A percentile compares a stretch with the other conserved stretches of the same genome.
Evolutionary conservation across 1,284 basidiomycete species (phyloP).

Genomic region (Ceratobasidium papillatum): DNA sequence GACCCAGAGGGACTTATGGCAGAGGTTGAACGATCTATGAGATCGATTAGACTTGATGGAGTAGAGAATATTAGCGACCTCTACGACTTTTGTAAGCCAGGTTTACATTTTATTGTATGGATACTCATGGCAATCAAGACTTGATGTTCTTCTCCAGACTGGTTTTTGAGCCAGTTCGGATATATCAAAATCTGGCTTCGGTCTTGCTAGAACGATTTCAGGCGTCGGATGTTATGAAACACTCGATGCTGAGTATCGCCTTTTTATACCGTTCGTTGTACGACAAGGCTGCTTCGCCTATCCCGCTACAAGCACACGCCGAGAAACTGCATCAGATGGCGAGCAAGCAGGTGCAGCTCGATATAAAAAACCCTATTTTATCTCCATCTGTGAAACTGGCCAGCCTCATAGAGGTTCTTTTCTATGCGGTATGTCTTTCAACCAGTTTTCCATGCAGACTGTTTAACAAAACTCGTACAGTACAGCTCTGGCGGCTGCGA

Average conservation of each 20-base stretch:
- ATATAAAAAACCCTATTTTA: slow-evolving; percentile 23
- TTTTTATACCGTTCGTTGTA: slow-evolving; percentile 34
- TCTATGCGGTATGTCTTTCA: slow-evolving; percentile 24
- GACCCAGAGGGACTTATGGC: slow-evolving; percentile 35
- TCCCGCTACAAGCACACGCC: slow-evolving; percentile 20
- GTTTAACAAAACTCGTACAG: slow-evolving; percentile 15
- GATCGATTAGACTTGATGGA: slow-evolving; percentile 8
- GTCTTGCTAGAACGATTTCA: slow-evolving; percentile 38
- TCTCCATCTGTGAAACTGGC: slow-evolving; percentile 23
- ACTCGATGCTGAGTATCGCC: slow-evolving; percentile 34
- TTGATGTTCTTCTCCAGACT: slow-evolving; percentile 38
- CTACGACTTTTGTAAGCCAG: slow-evolving; percentile 34
- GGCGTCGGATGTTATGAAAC: slow-evolving; percentile 30
- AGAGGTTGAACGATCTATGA: slow-evolving; percentile 39
- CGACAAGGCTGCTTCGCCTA: slow-evolving; percentile 22
- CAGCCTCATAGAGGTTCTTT: slow-evolving; percentile 36
- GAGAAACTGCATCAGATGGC: slow-evolving; percentile 19
- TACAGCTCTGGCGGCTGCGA: slow-evolving; percentile 38
- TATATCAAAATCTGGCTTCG: slow-evolving; percentile 37
- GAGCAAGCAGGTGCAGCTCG: slow-evolving; percentile 25
- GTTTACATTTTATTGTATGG: background rate
- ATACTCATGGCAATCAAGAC: slow-evolving; percentile 12
- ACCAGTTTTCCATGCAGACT: background rate
- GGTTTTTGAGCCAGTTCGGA: slow-evolving; percentile 38
- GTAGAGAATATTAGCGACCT: slow-evolving; percentile 29